phyloP scores from a whole-genome alignment of 208 protist species.

The Phytomonas francai region DNA sequence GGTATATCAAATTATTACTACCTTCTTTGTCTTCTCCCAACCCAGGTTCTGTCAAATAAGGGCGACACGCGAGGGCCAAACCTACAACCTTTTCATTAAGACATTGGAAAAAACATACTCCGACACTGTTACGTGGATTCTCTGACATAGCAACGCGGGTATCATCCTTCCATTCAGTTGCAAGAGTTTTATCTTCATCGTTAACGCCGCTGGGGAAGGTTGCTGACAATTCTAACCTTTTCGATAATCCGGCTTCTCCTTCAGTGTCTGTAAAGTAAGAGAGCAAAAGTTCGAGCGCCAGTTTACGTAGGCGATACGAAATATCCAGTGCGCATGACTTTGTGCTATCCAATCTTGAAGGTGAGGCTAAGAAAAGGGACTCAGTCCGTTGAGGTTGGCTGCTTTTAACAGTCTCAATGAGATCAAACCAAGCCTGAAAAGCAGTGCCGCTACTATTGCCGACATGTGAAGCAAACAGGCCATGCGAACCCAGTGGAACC shows the following conservation, averaged over 20 bases:
- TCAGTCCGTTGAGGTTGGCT: background rate
- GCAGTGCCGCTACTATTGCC: conserved; percentile 1
- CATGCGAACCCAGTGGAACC: background rate
- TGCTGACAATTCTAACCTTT: background rate
- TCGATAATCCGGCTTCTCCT: background rate
- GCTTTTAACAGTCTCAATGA: background rate
- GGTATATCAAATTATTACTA: background rate
- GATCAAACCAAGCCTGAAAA: background rate
- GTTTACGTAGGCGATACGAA: background rate
- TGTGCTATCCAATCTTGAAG: background rate
- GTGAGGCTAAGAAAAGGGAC: background rate
- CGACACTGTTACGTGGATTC: background rate
- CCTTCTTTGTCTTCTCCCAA: background rate
- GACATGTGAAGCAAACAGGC: background rate
- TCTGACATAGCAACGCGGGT: background rate
- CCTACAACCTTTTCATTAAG: background rate
- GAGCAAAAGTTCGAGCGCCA: background rate
- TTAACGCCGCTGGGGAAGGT: background rate
- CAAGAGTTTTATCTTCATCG: background rate
- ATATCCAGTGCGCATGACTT: background rate
- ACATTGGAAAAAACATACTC: background rate
- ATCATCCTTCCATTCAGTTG: background rate
- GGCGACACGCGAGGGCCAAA: background rate
- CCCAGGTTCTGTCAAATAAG: background rate
- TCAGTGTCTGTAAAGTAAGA: background rate